Conservation (phyloP, 148 eudicot genomes). For the Dianthus caryophyllus region DNA sequence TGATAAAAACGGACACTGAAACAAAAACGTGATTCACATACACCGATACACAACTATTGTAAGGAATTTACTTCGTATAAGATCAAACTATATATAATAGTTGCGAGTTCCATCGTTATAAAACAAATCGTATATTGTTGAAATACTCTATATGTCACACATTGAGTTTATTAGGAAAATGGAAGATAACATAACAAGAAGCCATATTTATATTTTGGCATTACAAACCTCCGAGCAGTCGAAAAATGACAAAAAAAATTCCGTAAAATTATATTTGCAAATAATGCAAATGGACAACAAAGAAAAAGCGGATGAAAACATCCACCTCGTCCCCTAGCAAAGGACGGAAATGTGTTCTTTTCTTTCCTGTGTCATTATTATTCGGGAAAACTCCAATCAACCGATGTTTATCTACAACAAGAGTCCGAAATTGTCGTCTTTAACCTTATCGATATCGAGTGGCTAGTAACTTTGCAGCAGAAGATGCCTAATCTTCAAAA, state of each 20-base stretch:
- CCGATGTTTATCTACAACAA: constrained; percentile 25
- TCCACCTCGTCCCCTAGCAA: constrained; percentile 20
- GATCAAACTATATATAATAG: not conserved
- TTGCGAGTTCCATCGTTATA: not conserved
- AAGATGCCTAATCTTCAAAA: not conserved
- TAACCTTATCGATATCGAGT: constrained; percentile 33
- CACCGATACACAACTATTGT: too few species aligned
- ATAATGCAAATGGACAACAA: constrained; percentile 20
- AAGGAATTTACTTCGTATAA: not conserved
- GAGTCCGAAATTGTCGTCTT: constrained; percentile 1
- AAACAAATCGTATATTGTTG: constrained; percentile 10
- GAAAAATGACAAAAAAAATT: not conserved
- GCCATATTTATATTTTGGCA: constrained; percentile 5
- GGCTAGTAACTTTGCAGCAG: constrained; percentile 16
- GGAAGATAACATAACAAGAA: not conserved
- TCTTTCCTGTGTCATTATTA: constrained; percentile 9
- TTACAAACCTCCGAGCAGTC: not conserved
- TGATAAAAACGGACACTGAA: too few species aligned
- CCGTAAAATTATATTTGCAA: not conserved
- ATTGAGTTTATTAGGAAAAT: not conserved
- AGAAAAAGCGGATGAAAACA: constrained; percentile 19
- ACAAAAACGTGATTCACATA: too few species aligned
- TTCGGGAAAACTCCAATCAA: constrained; percentile 2
- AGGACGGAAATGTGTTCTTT: constrained; percentile 9
- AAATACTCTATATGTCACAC: not conserved